phyloP scores from a whole-genome alignment of 805 yeast species.

The baker's yeast (Saccharomyces cerevisiae) region DNA sequence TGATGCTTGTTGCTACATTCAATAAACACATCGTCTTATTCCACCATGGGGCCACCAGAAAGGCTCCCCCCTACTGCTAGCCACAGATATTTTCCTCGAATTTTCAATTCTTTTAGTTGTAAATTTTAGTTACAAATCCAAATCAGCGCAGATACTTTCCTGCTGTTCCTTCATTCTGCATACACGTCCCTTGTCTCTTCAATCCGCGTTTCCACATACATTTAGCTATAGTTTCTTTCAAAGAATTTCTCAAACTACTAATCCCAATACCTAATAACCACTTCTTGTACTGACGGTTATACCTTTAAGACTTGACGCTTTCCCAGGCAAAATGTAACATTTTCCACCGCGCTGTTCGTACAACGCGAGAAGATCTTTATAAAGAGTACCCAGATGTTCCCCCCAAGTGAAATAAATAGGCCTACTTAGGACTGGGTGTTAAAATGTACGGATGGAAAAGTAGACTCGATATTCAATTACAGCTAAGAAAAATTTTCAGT shows the following conservation, averaged over 20 bases:
- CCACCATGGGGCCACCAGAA: background rate
- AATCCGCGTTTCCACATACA: background rate
- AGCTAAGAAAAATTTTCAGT: background rate
- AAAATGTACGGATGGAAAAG: background rate
- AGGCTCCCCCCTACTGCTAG: background rate
- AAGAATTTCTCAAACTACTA: background rate
- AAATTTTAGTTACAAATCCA: background rate
- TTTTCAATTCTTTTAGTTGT: background rate
- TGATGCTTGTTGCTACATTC: background rate
- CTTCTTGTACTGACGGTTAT: background rate
- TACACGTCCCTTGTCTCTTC: background rate
- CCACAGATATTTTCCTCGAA: background rate
- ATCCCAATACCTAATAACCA: background rate
- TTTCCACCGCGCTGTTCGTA: background rate
- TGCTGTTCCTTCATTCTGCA: background rate
- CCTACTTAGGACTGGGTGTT: background rate
- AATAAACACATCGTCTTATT: background rate
- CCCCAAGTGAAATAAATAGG: background rate
- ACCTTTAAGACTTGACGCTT: background rate
- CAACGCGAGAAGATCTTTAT: background rate
- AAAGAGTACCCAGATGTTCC: too few species aligned
- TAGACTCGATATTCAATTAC: background rate
- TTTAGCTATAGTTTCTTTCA: background rate
- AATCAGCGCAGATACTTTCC: background rate
- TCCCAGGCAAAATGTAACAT: background rate